phyloP scores from a whole-genome alignment of 1,284 basidiomycete species.

The Irpex sp. region DNA sequence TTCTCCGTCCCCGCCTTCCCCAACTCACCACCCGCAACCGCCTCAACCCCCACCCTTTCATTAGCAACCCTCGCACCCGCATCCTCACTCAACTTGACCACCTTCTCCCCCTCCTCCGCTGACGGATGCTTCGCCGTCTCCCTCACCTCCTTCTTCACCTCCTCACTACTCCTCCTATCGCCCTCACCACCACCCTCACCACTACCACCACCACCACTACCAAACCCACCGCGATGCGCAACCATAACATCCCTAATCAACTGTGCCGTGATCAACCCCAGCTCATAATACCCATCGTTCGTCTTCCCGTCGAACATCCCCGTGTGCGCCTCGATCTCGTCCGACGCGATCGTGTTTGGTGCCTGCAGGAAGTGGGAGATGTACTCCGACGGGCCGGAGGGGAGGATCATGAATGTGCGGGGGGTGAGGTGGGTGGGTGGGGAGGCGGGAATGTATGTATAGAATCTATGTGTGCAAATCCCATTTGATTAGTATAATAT shows the following conservation, averaged over 20 bases:
- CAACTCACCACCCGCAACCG: neutral
- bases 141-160: neutral
- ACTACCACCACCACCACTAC: neutral
- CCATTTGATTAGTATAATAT: neutral
- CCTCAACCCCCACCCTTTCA: neutral
- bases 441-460: constrained; percentile 67
- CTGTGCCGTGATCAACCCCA: constrained; percentile 68
- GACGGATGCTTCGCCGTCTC: constrained; percentile 6
- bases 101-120: constrained; percentile 3
- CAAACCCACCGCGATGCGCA: constrained; percentile 6
- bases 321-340: constrained; percentile 87
- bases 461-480: constrained; percentile 51
- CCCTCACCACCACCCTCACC: too few species aligned
- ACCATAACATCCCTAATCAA: constrained; percentile 55
- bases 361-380: constrained; percentile 58
- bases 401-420: constrained; percentile 78
- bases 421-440: constrained; percentile 46
- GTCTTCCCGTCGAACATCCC: constrained; percentile 82
- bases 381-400: constrained; percentile 48
- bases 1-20: neutral
- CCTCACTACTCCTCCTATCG: too few species aligned
- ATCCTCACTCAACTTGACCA: constrained; percentile 7
- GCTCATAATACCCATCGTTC: constrained; percentile 89
- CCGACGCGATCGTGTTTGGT: constrained; percentile 62
- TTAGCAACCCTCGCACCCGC: constrained; percentile 6